Conservation (phyloP, 257 asterid species). For the Verbena officinalis region DNA sequence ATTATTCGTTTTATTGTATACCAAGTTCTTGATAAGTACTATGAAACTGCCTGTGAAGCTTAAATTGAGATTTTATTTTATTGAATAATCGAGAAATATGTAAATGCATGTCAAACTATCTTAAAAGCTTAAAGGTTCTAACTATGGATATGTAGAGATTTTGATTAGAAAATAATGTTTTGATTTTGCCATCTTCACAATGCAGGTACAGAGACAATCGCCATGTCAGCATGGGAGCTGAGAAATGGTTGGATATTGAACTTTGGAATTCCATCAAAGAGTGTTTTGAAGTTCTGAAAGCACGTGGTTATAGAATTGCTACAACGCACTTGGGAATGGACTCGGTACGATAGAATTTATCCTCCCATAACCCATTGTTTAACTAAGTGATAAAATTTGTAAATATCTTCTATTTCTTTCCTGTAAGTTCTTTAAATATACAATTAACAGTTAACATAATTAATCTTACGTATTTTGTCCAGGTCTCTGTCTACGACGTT, state of each 20-base stretch:
- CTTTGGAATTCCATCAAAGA: slow-evolving; percentile 78
- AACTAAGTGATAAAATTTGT: background rate
- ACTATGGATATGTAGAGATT: background rate
- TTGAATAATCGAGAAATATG: too few relatives aligned
- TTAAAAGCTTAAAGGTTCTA: background rate
- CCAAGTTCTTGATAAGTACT: background rate
- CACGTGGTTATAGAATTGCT: slow-evolving; percentile 94
- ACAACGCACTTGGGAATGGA: slow-evolving; percentile 77
- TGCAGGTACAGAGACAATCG: slow-evolving; percentile 88
- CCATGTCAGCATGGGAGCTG: slow-evolving; percentile 99
- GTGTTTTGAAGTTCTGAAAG: slow-evolving; percentile 75
- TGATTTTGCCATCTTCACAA: background rate
- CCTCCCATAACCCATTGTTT: background rate
- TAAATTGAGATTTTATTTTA: background rate
- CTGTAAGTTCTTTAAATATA: slow-evolving; percentile 9
- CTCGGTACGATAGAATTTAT: slow-evolving; percentile 46
- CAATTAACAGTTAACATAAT: background rate
- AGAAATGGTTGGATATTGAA: slow-evolving; percentile 97
- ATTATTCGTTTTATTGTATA: slow-evolving; percentile 18
- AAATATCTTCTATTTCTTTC: background rate
- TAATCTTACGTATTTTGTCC: slow-evolving; percentile 27
- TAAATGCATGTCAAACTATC: too few relatives aligned
- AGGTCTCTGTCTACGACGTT: slow-evolving; percentile 86
- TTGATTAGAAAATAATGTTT: background rate
- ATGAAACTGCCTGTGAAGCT: background rate